Evolutionary conservation across 768 basidiomycete species (phyloP).

Genomic region (Russula abietina): DNA sequence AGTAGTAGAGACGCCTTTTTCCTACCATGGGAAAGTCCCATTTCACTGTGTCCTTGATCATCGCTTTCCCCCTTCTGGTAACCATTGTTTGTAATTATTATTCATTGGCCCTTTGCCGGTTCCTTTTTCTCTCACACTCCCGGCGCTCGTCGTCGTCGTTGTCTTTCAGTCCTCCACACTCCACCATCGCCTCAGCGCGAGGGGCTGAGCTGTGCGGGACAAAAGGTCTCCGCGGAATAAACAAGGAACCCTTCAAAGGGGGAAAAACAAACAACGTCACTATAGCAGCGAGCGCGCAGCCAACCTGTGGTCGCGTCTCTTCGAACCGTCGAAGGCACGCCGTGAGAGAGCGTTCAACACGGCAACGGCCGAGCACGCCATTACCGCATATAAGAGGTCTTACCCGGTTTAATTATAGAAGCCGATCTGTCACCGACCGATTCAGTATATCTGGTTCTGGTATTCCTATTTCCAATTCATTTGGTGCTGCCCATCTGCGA

Average conservation of each 20-base stretch:
- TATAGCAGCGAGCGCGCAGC: background rate
- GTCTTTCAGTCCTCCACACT: too few species aligned
- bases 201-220: background rate
- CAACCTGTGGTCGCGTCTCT: background rate
- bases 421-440: conserved; percentile 8
- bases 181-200: background rate
- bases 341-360: background rate
- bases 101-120: background rate
- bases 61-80: conserved; percentile 19
- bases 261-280: background rate
- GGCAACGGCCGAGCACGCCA: background rate
- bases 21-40: background rate
- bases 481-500: background rate
- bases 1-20: background rate
- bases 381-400: background rate
- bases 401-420: conserved; percentile 4
- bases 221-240: background rate
- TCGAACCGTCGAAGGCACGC: background rate
- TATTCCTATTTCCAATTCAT: background rate
- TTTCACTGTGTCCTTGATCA: conserved; percentile 12
- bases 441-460: too few species aligned
- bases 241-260: background rate
- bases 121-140: background rate
- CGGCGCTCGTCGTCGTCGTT: background rate
- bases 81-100: conserved; percentile 4